These are phyloP conservation scores for Nepenthes mirabilis DNA, from an alignment of 148 eudicot species.

Conservation along the genomic window DNA sequence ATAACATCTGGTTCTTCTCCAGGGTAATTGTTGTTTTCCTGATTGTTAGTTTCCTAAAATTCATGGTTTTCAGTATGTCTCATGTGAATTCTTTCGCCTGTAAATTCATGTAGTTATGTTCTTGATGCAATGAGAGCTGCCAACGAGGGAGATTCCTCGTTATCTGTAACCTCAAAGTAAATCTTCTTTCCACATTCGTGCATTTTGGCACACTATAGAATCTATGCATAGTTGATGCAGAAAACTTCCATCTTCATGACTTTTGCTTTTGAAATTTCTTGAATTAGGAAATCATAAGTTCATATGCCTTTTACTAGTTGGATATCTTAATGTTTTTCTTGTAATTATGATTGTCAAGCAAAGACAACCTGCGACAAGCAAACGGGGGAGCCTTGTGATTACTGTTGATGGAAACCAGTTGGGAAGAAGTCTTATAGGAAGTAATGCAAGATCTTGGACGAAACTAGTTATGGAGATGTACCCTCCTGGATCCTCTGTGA, in stretches of 20 bases:
- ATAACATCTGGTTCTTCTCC: constrained; percentile 79
- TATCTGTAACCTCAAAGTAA: constrained; percentile 50
- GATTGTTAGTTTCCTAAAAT: not conserved
- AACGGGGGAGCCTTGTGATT: constrained; percentile 37
- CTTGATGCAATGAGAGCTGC: constrained; percentile 77
- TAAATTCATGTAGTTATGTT: constrained; percentile 39
- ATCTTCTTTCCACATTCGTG: constrained; percentile 9
- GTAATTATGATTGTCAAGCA: constrained; percentile 52
- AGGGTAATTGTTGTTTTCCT: constrained; percentile 34
- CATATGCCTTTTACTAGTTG: not conserved
- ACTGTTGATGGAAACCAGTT: constrained; percentile 32
- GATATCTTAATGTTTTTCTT: not conserved
- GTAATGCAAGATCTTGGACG: constrained; percentile 48
- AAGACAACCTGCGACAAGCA: constrained; percentile 93
- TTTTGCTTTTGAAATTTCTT: not conserved
- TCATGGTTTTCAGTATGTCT: not conserved
- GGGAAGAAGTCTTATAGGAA: constrained; percentile 39
- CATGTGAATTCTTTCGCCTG: not conserved
- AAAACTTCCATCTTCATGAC: not conserved
- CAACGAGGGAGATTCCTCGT: constrained; percentile 37
- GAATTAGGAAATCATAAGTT: not conserved
- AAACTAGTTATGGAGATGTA: constrained; percentile 76
- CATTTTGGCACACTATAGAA: not conserved
- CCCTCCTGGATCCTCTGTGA: constrained; percentile 61
- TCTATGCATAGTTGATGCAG: not conserved